Evolutionary conservation across 192 early-diverging fungal species (phyloP).

Genomic region (Rhizoclosmatium sp.): DNA sequence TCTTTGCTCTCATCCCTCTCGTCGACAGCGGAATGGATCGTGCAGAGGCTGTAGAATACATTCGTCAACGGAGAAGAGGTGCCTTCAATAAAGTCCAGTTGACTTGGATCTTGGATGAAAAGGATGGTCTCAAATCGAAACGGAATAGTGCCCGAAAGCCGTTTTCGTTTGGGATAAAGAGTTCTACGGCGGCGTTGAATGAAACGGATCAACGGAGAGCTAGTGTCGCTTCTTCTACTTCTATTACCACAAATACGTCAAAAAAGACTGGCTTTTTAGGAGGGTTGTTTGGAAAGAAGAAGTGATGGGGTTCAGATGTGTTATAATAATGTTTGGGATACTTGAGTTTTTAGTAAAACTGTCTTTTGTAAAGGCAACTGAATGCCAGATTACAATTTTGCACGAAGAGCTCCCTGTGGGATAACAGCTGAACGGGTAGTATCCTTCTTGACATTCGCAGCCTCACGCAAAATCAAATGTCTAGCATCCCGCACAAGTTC

Average conservation of each 20-base stretch:
- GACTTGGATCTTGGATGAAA: slow-evolving; percentile 63
- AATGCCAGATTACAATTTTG: neutral
- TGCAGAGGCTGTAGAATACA: slow-evolving; percentile 73
- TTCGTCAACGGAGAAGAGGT: slow-evolving; percentile 72
- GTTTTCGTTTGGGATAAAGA: neutral
- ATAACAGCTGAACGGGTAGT: neutral
- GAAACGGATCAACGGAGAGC: too few species aligned
- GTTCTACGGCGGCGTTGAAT: too few species aligned
- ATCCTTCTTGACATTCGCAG: too few species aligned
- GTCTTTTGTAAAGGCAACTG: too few species aligned
- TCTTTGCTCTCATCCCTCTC: slow-evolving; percentile 81
- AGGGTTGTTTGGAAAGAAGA: neutral
- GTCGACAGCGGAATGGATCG: slow-evolving; percentile 78
- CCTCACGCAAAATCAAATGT: neutral
- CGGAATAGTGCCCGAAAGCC: neutral
- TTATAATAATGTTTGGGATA: too few species aligned
- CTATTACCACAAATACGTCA: neutral
- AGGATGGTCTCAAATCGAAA: slow-evolving; percentile 15
- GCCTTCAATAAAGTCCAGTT: slow-evolving; percentile 77
- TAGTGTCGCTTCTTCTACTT: neutral
- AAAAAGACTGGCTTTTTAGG: neutral
- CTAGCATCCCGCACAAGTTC: slow-evolving; percentile 14
- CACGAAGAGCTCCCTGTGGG: neutral
- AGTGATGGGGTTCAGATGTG: too few species aligned
- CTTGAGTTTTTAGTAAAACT: too few species aligned